Base-by-base conservation (phyloP, 176 grass and related monocot species). In the Pontederia crassipes region DNA sequence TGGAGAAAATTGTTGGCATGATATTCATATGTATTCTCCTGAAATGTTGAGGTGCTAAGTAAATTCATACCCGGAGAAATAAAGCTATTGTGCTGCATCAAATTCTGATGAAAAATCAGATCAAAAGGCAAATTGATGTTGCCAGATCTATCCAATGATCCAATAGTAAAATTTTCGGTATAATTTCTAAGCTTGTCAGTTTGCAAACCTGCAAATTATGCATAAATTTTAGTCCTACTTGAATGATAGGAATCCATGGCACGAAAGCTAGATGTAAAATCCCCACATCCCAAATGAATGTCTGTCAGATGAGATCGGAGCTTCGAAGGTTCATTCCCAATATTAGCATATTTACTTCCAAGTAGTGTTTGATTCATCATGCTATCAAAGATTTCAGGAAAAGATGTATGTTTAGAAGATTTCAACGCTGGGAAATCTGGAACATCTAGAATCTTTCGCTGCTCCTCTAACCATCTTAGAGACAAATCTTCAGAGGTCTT, bases 351-450 rank as follows among this genome's bases (percentile, higher is more conserved):
- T 65, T 80, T 88, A 72, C 80, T 88, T 83, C 82, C 93, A 71
- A 77, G 78, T 52, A 98, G 68, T 70, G 93, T 84, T 49, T 81
- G 83, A 51, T 78, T 75, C 84, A 98, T 88, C 84, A 98, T 92
- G 59, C 80, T 79, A 81, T 98, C 93, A 32, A 87, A 82, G 54
- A 92, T 79, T 78, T 74, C 79, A 83, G 84, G 71, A 75, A 85
- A 78, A 10, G 67, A 7, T 60, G 61, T 48, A 64, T 75, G 61
- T 65, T 78, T 90, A 11, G 80, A 60, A 64, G 68, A 74, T 78
- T 74, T 92, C 18, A 79, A 73, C 58, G 66, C 69, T 60, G 77
- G 66, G 77, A 77, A 55, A 81, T 72, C 67, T 71, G 93, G 76
- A 54, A 79, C 84, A 29, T 98, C 87, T 32, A 81, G 78, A 74